phyloP scores from a whole-genome alignment of 108 stramenopile species.

The Discostella stelligeroides region DNA sequence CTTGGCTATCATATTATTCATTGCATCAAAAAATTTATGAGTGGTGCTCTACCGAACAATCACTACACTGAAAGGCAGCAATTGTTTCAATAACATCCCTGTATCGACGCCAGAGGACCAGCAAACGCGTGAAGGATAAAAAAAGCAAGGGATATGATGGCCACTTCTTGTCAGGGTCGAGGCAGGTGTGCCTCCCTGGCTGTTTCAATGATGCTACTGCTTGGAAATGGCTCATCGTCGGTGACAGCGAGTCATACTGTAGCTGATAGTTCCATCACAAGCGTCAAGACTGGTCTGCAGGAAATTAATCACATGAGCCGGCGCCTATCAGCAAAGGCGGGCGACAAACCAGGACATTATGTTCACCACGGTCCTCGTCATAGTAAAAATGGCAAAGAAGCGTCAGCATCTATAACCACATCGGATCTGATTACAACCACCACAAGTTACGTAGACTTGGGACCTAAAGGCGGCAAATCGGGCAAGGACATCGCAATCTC shows the following conservation, averaged over 20 bases:
- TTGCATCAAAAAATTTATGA: too few relatives aligned
- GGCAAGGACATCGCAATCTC: neutral
- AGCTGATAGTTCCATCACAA: neutral
- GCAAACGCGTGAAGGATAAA: too few relatives aligned
- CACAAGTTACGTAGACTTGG: too few relatives aligned
- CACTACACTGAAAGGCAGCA: too few relatives aligned
- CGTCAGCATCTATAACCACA: neutral
- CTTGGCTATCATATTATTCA: too few relatives aligned
- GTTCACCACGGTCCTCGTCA: neutral
- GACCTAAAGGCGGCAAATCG: neutral
- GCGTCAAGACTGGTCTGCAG: neutral
- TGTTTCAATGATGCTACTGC: neutral
- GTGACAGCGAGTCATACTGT: too few relatives aligned
- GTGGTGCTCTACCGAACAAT: neutral
- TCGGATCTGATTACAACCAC: neutral
- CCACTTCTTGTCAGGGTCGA: neutral
- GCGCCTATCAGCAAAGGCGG: neutral
- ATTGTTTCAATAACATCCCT: too few relatives aligned
- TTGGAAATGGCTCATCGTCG: neutral
- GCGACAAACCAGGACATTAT: neutral
- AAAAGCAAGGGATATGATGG: neutral
- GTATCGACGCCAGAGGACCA: too few relatives aligned
- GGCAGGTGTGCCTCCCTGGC: neutral
- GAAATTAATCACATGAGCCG: neutral
- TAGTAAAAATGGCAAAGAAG: neutral